Evolutionary conservation across 805 yeast species (phyloP).

Genomic region (Isabelozyma pseudorhagii): DNA sequence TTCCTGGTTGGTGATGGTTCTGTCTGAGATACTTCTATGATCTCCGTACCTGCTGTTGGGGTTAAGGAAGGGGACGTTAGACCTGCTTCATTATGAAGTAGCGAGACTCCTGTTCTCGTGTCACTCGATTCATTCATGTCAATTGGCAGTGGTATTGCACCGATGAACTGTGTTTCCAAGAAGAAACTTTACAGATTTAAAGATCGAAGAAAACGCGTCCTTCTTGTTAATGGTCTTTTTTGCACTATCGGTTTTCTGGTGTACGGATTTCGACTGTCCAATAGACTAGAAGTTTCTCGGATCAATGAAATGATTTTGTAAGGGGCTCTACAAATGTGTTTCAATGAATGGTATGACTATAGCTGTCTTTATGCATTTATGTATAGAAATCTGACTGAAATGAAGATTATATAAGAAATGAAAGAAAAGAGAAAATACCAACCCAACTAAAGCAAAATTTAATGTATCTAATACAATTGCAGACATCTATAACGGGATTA

Average conservation of each 20-base stretch:
- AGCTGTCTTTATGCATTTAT: too few species aligned
- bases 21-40: not conserved
- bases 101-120: not conserved
- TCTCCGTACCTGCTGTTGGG: not conserved
- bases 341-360: not conserved
- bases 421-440: not conserved
- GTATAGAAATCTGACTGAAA: not conserved
- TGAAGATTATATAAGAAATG: not conserved
- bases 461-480: not conserved
- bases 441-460: not conserved
- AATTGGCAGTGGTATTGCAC: not conserved
- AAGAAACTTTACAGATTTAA: not conserved
- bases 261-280: too few species aligned
- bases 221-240: not conserved
- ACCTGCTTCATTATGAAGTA: not conserved
- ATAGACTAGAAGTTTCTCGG: too few species aligned
- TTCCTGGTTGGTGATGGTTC: not conserved
- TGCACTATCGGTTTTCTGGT: too few species aligned
- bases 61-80: constrained; percentile 1
- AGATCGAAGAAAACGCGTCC: not conserved
- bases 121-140: not conserved
- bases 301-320: too few species aligned
- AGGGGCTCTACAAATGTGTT: too few species aligned
- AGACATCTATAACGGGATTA: not conserved
- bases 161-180: not conserved